phyloP scores from a whole-genome alignment of 2,329 filamentous ascomycete genomes.

The Fusarium burgessii region DNA sequence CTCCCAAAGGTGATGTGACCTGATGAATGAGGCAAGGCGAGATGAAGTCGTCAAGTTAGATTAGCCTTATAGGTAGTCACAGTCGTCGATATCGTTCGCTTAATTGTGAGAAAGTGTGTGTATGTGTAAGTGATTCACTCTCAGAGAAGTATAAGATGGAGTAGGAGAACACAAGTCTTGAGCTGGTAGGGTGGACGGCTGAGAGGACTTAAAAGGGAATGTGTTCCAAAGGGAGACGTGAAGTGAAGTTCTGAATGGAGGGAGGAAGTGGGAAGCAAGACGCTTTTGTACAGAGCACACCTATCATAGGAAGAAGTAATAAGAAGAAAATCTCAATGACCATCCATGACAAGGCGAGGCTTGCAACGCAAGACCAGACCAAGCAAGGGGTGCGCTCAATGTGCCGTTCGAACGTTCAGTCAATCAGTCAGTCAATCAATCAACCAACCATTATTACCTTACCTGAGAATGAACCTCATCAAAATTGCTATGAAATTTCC shows the following conservation, averaged over 20 bases:
- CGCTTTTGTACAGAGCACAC: conserved; percentile 42
- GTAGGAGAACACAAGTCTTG: conserved; percentile 4
- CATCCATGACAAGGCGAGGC: conserved; percentile 20
- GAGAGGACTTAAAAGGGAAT: conserved; percentile 29
- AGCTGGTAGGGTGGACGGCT: background rate
- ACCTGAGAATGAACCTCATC: conserved; percentile 37
- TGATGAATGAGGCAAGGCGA: conserved; percentile 33
- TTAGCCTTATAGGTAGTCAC: conserved; percentile 17
- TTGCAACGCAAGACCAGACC: conserved; percentile 19
- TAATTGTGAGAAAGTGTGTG: conserved; percentile 21
- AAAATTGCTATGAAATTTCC: conserved; percentile 40
- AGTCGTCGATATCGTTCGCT: conserved; percentile 34
- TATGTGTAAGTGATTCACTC: conserved; percentile 40
- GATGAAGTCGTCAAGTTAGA: conserved; percentile 1
- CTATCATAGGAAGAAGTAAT: conserved; percentile 22
- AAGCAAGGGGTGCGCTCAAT: conserved; percentile 30
- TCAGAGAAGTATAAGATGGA: conserved; percentile 3
- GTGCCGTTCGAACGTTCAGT: conserved; percentile 16
- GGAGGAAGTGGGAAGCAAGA: conserved; percentile 38
- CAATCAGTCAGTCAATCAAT: conserved; percentile 13
- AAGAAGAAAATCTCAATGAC: conserved; percentile 28
- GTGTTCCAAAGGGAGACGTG: conserved; percentile 37
- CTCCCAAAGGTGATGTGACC: conserved; percentile 30
- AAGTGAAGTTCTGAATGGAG: conserved; percentile 35
- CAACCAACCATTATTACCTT: conserved; percentile 25